These are phyloP conservation scores for Paracamarosporium sp. DNA, from an alignment of 2,329 filamentous ascomycete genomes.

Conservation along the genomic window DNA sequence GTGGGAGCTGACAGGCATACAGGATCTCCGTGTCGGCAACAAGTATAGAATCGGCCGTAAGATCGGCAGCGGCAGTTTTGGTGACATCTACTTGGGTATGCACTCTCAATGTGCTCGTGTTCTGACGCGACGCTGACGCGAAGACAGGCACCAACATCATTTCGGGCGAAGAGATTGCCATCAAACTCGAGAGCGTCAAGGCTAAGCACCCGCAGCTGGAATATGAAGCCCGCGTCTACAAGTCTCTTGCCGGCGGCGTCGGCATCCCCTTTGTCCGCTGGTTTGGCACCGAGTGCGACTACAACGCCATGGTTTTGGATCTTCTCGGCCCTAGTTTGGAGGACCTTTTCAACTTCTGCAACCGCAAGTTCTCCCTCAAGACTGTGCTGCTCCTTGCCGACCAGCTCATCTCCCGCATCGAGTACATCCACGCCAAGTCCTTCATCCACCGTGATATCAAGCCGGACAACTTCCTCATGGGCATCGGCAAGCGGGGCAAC, in stretches of 20 bases:
- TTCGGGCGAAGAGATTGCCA: constrained; percentile 98
- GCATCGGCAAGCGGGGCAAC: constrained; percentile 98
- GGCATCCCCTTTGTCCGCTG: constrained; percentile 98
- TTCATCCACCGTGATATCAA: constrained; percentile 99
- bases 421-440: constrained; percentile 99
- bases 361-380: constrained; percentile 99
- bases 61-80: constrained; percentile 97
- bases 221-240: constrained; percentile 95
- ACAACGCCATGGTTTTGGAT: constrained; percentile 99
- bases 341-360: constrained; percentile 99
- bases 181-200: constrained; percentile 99
- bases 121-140: constrained; percentile 25
- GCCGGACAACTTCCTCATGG: constrained; percentile 99
- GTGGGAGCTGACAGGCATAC: constrained; percentile 33
- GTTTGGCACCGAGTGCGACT: constrained; percentile 99
- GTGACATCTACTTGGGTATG: constrained; percentile 92
- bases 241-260: constrained; percentile 89
- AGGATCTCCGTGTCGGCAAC: constrained; percentile 99
- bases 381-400: constrained; percentile 95
- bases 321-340: constrained; percentile 94
- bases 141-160: constrained; percentile 93
- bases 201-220: constrained; percentile 99
- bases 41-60: constrained; percentile 99
- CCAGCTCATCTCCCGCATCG: constrained; percentile 97
- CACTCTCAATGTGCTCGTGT: constrained; percentile 7